Evolutionary conservation across 1,139 yeast genomes (phyloP), one percentile per base, ranked within the genome.

Genomic region (Chernovozyma aurita): DNA sequence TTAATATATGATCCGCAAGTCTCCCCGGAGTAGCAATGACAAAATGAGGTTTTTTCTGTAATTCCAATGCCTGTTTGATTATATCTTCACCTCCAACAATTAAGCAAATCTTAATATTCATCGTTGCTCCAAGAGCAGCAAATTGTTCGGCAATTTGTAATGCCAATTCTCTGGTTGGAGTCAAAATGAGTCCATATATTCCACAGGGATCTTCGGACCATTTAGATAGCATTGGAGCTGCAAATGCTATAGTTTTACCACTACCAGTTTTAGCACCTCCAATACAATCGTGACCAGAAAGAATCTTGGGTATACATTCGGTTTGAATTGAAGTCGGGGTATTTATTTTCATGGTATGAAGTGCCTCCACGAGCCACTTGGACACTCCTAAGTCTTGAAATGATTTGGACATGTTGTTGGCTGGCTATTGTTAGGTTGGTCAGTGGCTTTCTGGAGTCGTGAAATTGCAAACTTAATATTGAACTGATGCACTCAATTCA

Each of bases 261-360:
- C 95, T 83, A 63, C 99, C 99, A 0, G 99, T 92, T 59, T 85
- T 85, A 30, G 99, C 98, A 27, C 98, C 98, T 35, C 98, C 99
- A 34, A 92, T 92, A 58, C 97, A 90, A 58, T 90, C 96, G 47
- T 80, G 76, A 8, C 95, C 97, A 26, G 68, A 70, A 31, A 92
- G 57, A 42, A 92, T 85, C 41, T 83, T 76, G 0, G 97, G 97
- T 33, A 92, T 92, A 56, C 97, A 88, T 2, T 88, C 88, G 4
- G 70, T 54, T 57, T 92, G 99, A 63, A 92, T 90, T 21, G 80
- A 76, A 0, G 97, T 86, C 2, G 99, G 98, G 5, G 74, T 70
- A 28, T 73, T 67, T 35, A 92, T 92, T 44, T 82, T 80, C 94
- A 92, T 87, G 16, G 95, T 78, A 1, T 65, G 61, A 4, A 92